Percentiles rank a stretch among this genome's conserved stretches.
phyloP scores from a whole-genome alignment of 2,329 filamentous ascomycete genomes.

The Alternaria hordeiaustralica region DNA sequence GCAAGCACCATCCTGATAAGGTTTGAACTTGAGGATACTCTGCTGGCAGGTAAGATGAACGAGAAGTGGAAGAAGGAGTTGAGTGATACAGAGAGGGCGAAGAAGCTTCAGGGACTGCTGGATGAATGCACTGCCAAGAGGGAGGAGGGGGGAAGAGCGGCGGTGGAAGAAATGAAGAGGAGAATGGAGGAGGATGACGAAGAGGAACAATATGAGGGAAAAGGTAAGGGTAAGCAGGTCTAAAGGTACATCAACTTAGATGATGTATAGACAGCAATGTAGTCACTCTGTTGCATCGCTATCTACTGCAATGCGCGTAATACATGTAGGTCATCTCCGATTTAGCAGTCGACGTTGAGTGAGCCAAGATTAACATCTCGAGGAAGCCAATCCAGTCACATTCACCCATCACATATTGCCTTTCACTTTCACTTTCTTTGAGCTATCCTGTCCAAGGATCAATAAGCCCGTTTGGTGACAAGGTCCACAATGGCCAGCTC shows the following conservation, averaged over 20 bases:
- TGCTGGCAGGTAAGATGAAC: not conserved
- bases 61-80: not conserved
- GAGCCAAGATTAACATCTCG: too few species aligned
- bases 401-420: too few species aligned
- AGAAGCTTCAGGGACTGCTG: not conserved
- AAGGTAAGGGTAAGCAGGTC: not conserved
- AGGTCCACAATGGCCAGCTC: too few species aligned
- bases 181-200: not conserved
- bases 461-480: too few species aligned
- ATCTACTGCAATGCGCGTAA: too few species aligned
- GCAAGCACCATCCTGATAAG: not conserved
- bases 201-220: not conserved
- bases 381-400: too few species aligned
- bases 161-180: not conserved
- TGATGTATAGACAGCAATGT: too few species aligned
- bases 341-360: too few species aligned
- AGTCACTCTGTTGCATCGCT: too few species aligned
- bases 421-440: too few species aligned
- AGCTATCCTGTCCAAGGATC: too few species aligned
- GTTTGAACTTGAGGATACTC: not conserved
- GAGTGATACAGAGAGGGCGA: not conserved
- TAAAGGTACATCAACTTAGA: not conserved
- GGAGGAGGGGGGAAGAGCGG: not conserved
- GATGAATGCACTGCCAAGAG: not conserved
- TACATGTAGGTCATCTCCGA: too few species aligned